Base-by-base conservation (phyloP, 2,329 filamentous ascomycete species). In the Alternaria arborescens region DNA sequence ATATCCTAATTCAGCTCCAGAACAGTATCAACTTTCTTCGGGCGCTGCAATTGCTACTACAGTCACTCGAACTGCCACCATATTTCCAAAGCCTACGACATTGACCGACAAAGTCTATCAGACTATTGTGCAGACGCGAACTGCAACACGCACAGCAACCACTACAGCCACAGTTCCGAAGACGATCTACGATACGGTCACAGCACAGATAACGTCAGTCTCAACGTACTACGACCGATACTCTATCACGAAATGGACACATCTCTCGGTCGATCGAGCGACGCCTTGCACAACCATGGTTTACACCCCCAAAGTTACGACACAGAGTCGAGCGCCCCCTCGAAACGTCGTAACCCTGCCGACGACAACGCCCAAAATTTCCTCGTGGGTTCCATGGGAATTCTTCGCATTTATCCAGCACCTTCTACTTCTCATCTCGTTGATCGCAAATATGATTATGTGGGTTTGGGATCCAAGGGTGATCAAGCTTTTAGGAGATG, bases 181-280 rank as follows among this genome's bases (percentile, higher is more conserved):
- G 3, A 60, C 46, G 6, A 8, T 60, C 0, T 51, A 26, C 28
- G 44, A 38, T 30, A 60, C 46, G 3, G 18, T 60, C 14, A 55
- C 52, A 24, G 26, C 51, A 20, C 40, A 47, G 14, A 8, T 51
- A 4, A 60, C 57, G 4, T 56, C 30, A 14, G 26, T 56, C 5
- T 54, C 42, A 2, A 54, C 41, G 10, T 24, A 20, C 40, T 8
- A 24, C 18, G 40, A 60, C 26, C n/a, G 30, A 18, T n/a, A 36
- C 14, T 47, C n/a, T 2, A 18, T 52, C n/a, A 60, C 58, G 3
- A 56, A 52, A 16, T 56, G 47, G 46, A 42, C 41, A 11, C 53
- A 56, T 32, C 47, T 32, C n/a, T 34, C 53, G 5, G 26, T 55
- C 20, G 53, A 52, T 1, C 3, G 24, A n/a, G 30, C 30, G 16